Evolutionary conservation across 1,139 yeast genomes (phyloP), one percentile per base, ranked within the genome.

Genomic region (Suhomyces panamericanus): DNA sequence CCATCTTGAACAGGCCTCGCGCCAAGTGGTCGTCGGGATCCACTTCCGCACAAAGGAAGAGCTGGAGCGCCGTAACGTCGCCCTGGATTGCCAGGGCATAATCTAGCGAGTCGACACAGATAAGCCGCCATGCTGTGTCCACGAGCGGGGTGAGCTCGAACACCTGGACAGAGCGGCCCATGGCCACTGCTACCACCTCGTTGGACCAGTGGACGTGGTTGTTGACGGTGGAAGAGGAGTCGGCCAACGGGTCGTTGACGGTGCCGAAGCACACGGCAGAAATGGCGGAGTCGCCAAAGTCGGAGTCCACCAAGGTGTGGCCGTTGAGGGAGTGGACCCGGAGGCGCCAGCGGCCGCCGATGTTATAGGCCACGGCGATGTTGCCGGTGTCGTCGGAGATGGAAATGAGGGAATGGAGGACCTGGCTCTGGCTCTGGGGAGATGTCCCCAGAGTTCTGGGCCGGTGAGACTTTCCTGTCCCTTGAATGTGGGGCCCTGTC

Each of bases 361-460:
- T 36, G 15, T 49, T 44, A 48, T 62, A 54, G 1, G 75, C 52
- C 0, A 74, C 59, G 3, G 75, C 77, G 33, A 85, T 70, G 42
- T 70, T 69, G 0, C 88, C 90, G 0, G 80, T 66, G 44, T 78
- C 80, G 52, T 77, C 73, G 1, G 86, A 80, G 20, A 84, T 69
- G 8, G 78, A 67, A 3, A 75, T 61, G 24, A 67, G 15, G 7
- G 55, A 43, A n/a, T 32, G 20, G 11, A 2, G 8, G 8, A 20
- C 8, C 2, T 2, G 24, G 24, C 24, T 20, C 24, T 17, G 17
- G 17, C 17, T 17, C 17, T 20, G 24, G 24, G 24, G 6, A 7
- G 8, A 6, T 5, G 24, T 20, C 6, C 24, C 24, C 24, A 20
- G 24, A 20, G 24, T 5, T n/a, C n/a, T 6, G 9, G 24, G 9